Evolutionary conservation across 83 land plant genomes (phyloP), one percentile per base, ranked within the genome.

Genomic region (Diphasiastrum complanatum): DNA sequence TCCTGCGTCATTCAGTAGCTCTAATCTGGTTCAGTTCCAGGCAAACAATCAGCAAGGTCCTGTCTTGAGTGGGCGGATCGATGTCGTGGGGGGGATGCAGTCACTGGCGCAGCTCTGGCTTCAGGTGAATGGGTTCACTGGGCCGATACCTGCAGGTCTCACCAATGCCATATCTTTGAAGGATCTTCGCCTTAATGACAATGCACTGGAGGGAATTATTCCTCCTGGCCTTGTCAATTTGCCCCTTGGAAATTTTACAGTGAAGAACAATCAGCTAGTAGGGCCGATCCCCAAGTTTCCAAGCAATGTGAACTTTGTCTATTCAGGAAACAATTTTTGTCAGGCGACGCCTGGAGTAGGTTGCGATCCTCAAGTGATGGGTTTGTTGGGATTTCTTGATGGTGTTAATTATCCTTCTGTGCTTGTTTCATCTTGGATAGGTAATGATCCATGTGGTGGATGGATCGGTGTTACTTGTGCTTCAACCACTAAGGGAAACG

Each of bases 61-160:
- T 14, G 34, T 19, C 11, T 35, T 55, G 14, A 27, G 16, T 5
- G 59, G 59, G 11, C 35, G 35, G 34, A 55, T 55, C 34, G 59
- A 55, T 27, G 59, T 32, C 18, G 59, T 55, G 34, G 59, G 59
- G 11, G 11, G 1, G 11, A 55, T 55, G 59, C 26, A 31, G 19
- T 20, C 28, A 11, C 34, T 55, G 28, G 19, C 38, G 34, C 45
- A 55, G 59, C 59, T 55, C 11, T 55, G 59, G 59, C 59, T 55
- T 16, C 59, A 55, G 19, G 59, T 24, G 35, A 55, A 55, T 30
- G 11, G 31, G 31, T 27, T 55, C 59, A 55, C 59, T 26, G 59
- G 59, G 35, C 26, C 59, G 16, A 55, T 55, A 11, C 59, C 59
- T 6, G 38, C 19, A 6, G 59, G 59, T 55, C 59, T 55, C 14